A percentile compares a stretch with the other conserved stretches of the same genome.
Evolutionary conservation across 2,329 filamentous ascomycete genomes (phyloP).

Genomic region (Sarocladiaceae sp.): DNA sequence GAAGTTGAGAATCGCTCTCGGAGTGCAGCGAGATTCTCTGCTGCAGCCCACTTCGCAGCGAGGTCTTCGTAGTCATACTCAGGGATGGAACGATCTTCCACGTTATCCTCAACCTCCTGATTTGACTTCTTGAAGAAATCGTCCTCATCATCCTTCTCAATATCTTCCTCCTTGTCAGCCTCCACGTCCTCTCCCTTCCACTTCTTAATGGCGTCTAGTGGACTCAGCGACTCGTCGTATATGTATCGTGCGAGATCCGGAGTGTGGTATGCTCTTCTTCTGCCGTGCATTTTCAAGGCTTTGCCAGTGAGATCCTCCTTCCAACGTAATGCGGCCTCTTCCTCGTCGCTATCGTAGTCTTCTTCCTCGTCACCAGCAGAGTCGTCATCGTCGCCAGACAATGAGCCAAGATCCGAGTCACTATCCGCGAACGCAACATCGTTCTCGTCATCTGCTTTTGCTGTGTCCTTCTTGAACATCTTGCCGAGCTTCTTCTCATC

Average conservation of each 20-base stretch:
- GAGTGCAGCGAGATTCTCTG: constrained; percentile 71
- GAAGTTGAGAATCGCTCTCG: constrained; percentile 71
- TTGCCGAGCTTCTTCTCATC: constrained; percentile 56
- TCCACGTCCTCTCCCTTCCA: constrained; percentile 70
- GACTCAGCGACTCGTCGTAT: constrained; percentile 77
- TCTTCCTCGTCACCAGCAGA: constrained; percentile 44
- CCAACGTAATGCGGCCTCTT: constrained; percentile 74
- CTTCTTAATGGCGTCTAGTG: constrained; percentile 68
- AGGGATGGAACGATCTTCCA: constrained; percentile 79
- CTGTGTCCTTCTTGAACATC: constrained; percentile 51
- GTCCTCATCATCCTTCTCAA: constrained; percentile 56
- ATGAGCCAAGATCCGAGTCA: constrained; percentile 90
- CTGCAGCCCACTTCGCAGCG: constrained; percentile 78
- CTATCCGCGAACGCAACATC: constrained; percentile 92
- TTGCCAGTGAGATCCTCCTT: constrained; percentile 80
- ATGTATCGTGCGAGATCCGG: constrained; percentile 81
- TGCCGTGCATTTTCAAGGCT: constrained; percentile 67
- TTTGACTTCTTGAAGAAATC: constrained; percentile 63
- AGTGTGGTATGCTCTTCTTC: constrained; percentile 69
- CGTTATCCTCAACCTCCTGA: constrained; percentile 62
- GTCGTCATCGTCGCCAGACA: constrained; percentile 56
- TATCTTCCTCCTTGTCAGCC: constrained; percentile 55
- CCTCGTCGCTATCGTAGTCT: constrained; percentile 58
- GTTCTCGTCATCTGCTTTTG: constrained; percentile 53
- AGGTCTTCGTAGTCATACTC: constrained; percentile 75